These are phyloP conservation scores for Somion occarium DNA, from an alignment of 1,284 basidiomycete species.

Conservation along the genomic window DNA sequence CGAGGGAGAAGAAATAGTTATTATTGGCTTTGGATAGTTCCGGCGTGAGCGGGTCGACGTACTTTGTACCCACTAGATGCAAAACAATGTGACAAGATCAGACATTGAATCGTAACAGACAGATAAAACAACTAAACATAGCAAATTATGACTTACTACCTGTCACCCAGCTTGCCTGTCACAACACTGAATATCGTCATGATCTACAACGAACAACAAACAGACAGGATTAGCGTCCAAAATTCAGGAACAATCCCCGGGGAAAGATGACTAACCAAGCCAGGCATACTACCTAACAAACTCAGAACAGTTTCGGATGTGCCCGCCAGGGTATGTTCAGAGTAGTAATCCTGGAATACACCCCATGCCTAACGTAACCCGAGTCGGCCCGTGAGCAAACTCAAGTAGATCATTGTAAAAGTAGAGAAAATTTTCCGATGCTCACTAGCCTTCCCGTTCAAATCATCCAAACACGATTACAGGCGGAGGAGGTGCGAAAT, in stretches of 20 bases:
- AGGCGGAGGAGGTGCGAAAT: not conserved
- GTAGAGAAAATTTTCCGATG: slow-evolving; percentile 13
- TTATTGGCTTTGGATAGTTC: not conserved
- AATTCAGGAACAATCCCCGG: no score
- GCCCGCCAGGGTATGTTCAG: slow-evolving; percentile 17
- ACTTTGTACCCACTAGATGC: slow-evolving; percentile 16
- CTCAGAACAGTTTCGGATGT: slow-evolving; percentile 18
- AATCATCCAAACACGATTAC: no score
- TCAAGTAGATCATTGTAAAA: slow-evolving; percentile 7
- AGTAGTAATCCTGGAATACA: slow-evolving; percentile 23
- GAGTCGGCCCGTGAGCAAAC: no score
- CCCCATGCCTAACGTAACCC: slow-evolving; percentile 22
- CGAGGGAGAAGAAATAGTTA: not conserved
- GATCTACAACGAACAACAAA: slow-evolving; percentile 14
- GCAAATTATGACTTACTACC: slow-evolving; percentile 17
- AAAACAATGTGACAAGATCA: slow-evolving; percentile 1
- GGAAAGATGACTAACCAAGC: slow-evolving; percentile 15
- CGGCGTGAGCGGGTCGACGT: no score
- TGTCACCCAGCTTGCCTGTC: slow-evolving; percentile 24
- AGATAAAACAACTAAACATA: no score
- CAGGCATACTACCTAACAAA: slow-evolving; percentile 19
- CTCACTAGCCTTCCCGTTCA: slow-evolving; percentile 14
- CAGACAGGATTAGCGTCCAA: no score
- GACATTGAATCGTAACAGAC: not conserved
- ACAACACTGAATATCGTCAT: slow-evolving; percentile 22